Conservation (phyloP, 192 early-diverging fungal species). For the Geranomyces variabilis region DNA sequence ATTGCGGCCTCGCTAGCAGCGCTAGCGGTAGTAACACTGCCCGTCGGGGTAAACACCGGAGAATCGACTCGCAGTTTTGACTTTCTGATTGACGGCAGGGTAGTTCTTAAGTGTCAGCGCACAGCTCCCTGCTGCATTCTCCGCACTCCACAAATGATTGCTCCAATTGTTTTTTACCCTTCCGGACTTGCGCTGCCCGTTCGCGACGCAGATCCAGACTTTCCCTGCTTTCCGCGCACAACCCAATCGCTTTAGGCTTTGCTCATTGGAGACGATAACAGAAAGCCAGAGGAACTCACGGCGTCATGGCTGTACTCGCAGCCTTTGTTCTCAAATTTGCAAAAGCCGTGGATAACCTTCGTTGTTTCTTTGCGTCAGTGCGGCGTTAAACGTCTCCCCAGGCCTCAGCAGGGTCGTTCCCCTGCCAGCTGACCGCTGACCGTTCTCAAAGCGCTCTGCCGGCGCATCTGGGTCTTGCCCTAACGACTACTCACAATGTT, state of each 20-base stretch:
- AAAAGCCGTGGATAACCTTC: constrained; percentile 78
- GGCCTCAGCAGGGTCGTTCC: background rate
- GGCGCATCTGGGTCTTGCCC: too few relatives aligned
- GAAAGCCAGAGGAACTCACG: constrained; percentile 44
- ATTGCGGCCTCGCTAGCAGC: background rate
- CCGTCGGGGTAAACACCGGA: constrained; percentile 65
- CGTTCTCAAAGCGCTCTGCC: background rate
- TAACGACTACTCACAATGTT: constrained; percentile 10
- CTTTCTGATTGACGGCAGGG: constrained; percentile 42
- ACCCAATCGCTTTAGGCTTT: background rate
- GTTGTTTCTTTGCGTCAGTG: background rate
- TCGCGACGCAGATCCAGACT: background rate
- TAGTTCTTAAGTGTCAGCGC: too few relatives aligned
- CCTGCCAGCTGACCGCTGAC: background rate
- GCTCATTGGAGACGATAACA: background rate
- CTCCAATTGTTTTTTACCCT: background rate
- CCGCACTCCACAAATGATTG: too few relatives aligned
- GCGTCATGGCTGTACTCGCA: constrained; percentile 82
- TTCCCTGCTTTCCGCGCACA: background rate
- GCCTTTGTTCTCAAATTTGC: constrained; percentile 80
- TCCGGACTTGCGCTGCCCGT: background rate
- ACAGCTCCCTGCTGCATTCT: too few relatives aligned
- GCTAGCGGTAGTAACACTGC: background rate
- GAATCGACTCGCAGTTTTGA: constrained; percentile 69
- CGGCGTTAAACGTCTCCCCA: background rate